These are phyloP conservation scores for Pythium biforme DNA, from an alignment of 352 stramenopile genomes.

Conservation along the genomic window DNA sequence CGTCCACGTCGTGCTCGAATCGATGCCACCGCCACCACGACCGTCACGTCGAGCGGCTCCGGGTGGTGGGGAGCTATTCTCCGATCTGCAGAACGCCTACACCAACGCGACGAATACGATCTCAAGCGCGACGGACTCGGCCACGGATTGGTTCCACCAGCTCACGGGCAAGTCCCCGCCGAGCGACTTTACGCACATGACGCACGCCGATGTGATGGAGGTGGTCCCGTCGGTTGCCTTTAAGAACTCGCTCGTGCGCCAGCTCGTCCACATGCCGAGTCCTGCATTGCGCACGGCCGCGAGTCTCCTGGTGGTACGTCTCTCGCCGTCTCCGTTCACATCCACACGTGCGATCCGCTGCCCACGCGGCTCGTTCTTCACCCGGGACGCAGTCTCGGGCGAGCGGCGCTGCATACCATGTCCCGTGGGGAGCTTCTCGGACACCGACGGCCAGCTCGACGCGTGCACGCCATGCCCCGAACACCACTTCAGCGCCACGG, in stretches of 20 bases:
- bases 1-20: conserved; percentile 17
- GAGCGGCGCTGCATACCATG: conserved; percentile 30
- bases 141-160: conserved; percentile 7
- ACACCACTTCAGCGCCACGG: conserved; percentile 35
- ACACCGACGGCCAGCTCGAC: conserved; percentile 29
- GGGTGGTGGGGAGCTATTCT: background rate
- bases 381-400: background rate
- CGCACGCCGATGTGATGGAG: conserved; percentile 14
- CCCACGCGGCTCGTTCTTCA: conserved; percentile 21
- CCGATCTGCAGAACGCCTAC: conserved; percentile 8
- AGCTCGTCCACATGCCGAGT: conserved; percentile 5
- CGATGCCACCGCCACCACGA: conserved; percentile 6
- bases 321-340: conserved; percentile 9
- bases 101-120: conserved; percentile 1
- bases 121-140: conserved; percentile 1
- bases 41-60: background rate
- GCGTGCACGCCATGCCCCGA: conserved; percentile 36
- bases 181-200: background rate
- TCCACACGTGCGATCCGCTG: conserved; percentile 18
- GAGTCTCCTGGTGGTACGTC: conserved; percentile 1
- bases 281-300: background rate
- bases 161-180: conserved; percentile 4
- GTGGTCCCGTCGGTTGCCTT: conserved; percentile 7
- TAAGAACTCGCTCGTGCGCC: conserved; percentile 2
- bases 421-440: conserved; percentile 33